Evolutionary conservation across 441 rosid genomes (phyloP).

Genomic region (Corymbia calophylla): DNA sequence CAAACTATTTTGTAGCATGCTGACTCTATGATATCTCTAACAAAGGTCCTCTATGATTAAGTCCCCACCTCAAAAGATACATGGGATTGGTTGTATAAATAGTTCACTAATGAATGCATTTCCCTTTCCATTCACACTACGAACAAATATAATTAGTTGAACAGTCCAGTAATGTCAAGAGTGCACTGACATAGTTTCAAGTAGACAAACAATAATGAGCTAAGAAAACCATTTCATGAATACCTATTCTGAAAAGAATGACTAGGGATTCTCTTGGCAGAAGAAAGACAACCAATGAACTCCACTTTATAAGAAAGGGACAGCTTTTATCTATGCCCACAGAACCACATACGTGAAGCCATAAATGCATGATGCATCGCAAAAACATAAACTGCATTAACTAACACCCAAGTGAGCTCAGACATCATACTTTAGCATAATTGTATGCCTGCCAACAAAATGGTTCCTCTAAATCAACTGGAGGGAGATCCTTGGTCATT

Average conservation of each 20-base stretch:
- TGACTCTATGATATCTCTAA: neutral
- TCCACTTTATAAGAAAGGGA: neutral
- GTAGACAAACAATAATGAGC: neutral
- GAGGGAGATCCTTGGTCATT: conserved; percentile 81
- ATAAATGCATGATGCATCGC: neutral
- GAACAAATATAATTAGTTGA: neutral
- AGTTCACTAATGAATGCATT: neutral
- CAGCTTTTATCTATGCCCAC: neutral
- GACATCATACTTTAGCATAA: conserved; percentile 67
- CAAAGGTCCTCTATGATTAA: neutral
- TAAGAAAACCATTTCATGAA: neutral
- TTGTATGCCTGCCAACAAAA: conserved; percentile 94
- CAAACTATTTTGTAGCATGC: neutral
- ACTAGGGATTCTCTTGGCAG: neutral
- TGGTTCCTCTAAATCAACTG: conserved; percentile 89
- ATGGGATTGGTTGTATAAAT: neutral
- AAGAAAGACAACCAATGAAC: neutral
- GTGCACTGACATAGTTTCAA: neutral
- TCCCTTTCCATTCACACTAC: neutral
- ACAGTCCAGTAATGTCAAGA: neutral
- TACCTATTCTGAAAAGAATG: neutral
- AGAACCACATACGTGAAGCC: neutral
- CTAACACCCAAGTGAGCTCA: neutral
- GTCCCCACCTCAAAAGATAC: neutral
- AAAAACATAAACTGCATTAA: conserved; percentile 9